phyloP scores from a whole-genome alignment of 352 stramenopile species.

The Phytophthora boehmeriae region DNA sequence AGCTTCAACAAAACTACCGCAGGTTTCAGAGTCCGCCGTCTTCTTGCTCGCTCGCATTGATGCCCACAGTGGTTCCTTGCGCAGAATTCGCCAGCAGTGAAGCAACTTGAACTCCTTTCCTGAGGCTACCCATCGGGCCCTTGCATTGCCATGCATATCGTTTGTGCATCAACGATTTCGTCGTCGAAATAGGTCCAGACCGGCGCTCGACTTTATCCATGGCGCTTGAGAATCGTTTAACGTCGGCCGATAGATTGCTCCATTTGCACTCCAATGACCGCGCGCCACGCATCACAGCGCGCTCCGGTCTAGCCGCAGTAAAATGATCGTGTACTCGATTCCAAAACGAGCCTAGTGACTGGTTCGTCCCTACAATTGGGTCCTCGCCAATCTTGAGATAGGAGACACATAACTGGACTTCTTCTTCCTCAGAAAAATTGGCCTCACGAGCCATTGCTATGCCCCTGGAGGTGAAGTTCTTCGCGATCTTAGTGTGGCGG shows the following conservation, averaged over 20 bases:
- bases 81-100: slow-evolving; percentile 11
- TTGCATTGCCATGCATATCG: slow-evolving; percentile 6
- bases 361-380: background rate
- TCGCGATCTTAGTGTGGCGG: background rate
- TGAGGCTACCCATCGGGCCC: background rate
- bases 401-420: background rate
- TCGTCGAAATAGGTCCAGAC: background rate
- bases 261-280: background rate
- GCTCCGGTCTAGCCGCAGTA: too few relatives aligned
- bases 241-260: background rate
- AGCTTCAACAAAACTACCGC: too few relatives aligned
- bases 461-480: background rate
- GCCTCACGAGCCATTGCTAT: background rate
- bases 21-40: background rate
- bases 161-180: background rate
- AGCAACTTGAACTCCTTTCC: slow-evolving; percentile 3
- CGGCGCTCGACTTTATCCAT: background rate
- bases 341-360: background rate
- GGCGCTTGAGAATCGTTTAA: background rate
- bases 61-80: background rate
- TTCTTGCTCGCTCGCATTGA: background rate
- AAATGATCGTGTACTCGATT: background rate
- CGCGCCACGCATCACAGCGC: background rate
- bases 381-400: background rate
- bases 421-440: background rate